These are phyloP conservation scores for Phaeotremella fagi DNA, from an alignment of 768 basidiomycete species.

Conservation along the genomic window DNA sequence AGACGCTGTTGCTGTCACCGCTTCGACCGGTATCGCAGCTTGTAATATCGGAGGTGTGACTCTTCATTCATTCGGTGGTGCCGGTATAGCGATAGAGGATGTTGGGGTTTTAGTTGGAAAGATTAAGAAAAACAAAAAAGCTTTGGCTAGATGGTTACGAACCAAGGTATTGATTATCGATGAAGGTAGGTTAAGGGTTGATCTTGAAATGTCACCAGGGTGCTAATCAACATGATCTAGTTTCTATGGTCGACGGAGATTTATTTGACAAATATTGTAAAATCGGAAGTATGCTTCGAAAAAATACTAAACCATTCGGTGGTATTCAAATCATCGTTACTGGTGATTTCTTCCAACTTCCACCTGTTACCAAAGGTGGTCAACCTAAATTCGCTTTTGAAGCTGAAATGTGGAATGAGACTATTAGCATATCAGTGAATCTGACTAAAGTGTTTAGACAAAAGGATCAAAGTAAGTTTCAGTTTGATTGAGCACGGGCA, in stretches of 20 bases:
- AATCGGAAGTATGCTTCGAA: slow-evolving; percentile 64
- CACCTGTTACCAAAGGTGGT: slow-evolving; percentile 70
- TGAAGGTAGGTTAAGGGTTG: slow-evolving; percentile 58
- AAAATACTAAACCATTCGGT: slow-evolving; percentile 69
- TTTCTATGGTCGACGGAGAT: slow-evolving; percentile 90
- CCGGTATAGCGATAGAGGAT: slow-evolving; percentile 71
- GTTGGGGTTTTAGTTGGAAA: slow-evolving; percentile 61
- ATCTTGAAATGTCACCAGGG: not conserved
- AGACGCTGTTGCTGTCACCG: slow-evolving; percentile 86
- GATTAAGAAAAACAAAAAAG: slow-evolving; percentile 78
- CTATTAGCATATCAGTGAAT: slow-evolving; percentile 78
- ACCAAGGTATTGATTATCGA: slow-evolving; percentile 84
- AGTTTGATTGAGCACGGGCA: not conserved
- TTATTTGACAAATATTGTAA: slow-evolving; percentile 77
- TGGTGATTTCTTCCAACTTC: slow-evolving; percentile 97
- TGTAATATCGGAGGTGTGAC: slow-evolving; percentile 97
- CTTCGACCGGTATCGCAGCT: slow-evolving; percentile 93
- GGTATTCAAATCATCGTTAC: slow-evolving; percentile 93
- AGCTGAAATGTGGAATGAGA: slow-evolving; percentile 67
- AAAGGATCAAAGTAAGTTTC: slow-evolving; percentile 69
- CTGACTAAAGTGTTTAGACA: slow-evolving; percentile 94
- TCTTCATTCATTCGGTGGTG: slow-evolving; percentile 91
- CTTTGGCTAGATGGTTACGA: slow-evolving; percentile 69
- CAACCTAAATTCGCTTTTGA: slow-evolving; percentile 87
- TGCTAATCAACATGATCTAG: slow-evolving; percentile 51